phyloP scores from a whole-genome alignment of 495 filamentous ascomycete genomes.

The Evansstolkia leycettana region DNA sequence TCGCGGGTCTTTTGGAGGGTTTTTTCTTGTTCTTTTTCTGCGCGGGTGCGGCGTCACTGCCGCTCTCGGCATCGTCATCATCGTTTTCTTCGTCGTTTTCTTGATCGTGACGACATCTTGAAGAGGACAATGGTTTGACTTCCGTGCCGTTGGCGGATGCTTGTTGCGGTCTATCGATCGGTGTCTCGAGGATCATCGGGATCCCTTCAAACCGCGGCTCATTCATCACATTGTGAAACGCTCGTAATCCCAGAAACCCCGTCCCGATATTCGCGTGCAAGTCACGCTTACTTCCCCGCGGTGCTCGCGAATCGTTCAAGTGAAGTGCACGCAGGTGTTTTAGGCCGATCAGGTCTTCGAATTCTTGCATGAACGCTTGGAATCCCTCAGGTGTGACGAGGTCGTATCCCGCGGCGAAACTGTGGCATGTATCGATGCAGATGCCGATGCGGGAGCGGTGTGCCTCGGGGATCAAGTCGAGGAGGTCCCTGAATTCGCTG shows the following conservation, averaged over 20 bases:
- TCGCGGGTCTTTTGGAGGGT: constrained; percentile 11
- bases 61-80: constrained; percentile 8
- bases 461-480: constrained; percentile 49
- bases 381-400: constrained; percentile 66
- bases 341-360: constrained; percentile 68
- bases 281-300: constrained; percentile 64
- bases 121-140: neutral
- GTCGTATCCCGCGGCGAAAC: constrained; percentile 90
- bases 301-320: constrained; percentile 88
- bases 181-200: constrained; percentile 91
- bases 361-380: constrained; percentile 54
- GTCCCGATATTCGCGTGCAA: constrained; percentile 91
- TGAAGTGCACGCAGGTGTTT: constrained; percentile 77
- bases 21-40: constrained; percentile 11
- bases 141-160: too few species aligned
- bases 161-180: constrained; percentile 53
- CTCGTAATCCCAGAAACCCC: constrained; percentile 78
- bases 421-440: constrained; percentile 93
- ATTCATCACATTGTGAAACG: constrained; percentile 89
- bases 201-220: constrained; percentile 60
- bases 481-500: constrained; percentile 74
- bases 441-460: constrained; percentile 85
- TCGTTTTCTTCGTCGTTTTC: constrained; percentile 3
- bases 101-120: neutral
- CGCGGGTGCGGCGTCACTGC: constrained; percentile 9